Conservation (phyloP, 2,329 filamentous ascomycete genomes). For the Epichloe aotearoae region DNA sequence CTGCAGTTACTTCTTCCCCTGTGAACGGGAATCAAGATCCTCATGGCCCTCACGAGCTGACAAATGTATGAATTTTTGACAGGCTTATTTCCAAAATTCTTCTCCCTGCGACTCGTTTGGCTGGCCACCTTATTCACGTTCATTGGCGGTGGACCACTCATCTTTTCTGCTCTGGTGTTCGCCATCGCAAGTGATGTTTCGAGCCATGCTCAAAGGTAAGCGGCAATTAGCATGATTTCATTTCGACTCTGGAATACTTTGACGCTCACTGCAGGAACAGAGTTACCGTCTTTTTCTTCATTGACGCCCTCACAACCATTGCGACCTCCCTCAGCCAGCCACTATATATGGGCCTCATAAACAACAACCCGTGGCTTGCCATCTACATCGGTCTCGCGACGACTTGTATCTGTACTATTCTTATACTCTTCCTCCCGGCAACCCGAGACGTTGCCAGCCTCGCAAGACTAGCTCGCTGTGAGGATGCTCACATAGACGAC, state of each 20-base stretch:
- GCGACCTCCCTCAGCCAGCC: background rate
- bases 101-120: slow-evolving; percentile 1
- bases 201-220: slow-evolving; percentile 1
- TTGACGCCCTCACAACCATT: background rate
- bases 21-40: background rate
- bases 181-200: slow-evolving; percentile 4
- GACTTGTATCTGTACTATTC: background rate
- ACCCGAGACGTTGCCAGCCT: slow-evolving; percentile 3
- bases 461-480: no score
- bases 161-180: slow-evolving; percentile 2
- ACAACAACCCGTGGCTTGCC: background rate
- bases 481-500: background rate
- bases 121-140: slow-evolving; percentile 1
- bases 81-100: slow-evolving; percentile 3
- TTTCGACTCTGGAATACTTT: background rate
- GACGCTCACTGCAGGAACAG: background rate
- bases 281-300: background rate
- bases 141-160: slow-evolving; percentile 1
- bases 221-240: background rate
- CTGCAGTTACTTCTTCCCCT: background rate
- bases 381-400: slow-evolving; percentile 3
- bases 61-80: background rate
- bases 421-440: slow-evolving; percentile 3
- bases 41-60: background rate
- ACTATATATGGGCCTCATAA: background rate